Evolutionary conservation across 164 flowering plant genomes (phyloP), one percentile per base, ranked within the genome.

Genomic region (Nymphaea thermarum): DNA sequence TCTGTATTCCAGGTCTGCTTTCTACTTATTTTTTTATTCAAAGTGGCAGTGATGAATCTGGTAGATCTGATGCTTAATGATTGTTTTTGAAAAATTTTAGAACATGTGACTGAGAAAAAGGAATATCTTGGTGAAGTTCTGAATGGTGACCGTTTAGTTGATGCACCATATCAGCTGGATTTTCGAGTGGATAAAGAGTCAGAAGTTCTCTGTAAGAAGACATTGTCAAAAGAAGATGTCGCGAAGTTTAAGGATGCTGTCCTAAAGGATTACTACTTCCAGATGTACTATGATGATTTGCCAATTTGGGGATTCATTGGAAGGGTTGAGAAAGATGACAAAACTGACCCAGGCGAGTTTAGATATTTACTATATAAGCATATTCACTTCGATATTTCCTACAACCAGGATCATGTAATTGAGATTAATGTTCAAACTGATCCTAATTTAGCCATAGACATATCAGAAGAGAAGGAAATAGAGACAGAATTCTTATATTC

Each of bases 1-100:
- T 93, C 80, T 93, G 98, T 78, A 78, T 44, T 43, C 90, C 96
- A 85, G 96, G 96, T 90, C 73, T 69, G 88, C 71, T 36, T 73
- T 68, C 71, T 42, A 70, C 42, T 66, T 76, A 36, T 45, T 63
- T 6, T 43, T 43, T 14, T 14, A 41, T 63, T 10, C 18, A 8
- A 5, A 63, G 36, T 4, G 43, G 11, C 41, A 51, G 42, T 63
- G 8, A 17, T 53, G 44, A 47, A 11, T 17, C 62, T 12, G 43
- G 44, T 42, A 60, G 11, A 63, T 61, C 44, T 25, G 4, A 17
- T 12, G 43, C 14, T 44, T 51, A 4, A 62, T 25, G 11, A 43
- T 59, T 17, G 10, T 11, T 64, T 43, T 93, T 55, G 98, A 96
- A 59, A 93, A 86, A 79, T 71, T 83, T 64, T 95, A 87, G 60